Percentiles rank a stretch among this genome's conserved stretches.
These are phyloP conservation scores for Cladophialophora carrionii DNA, from an alignment of 2,329 filamentous ascomycete genomes.

Conservation along the genomic window DNA sequence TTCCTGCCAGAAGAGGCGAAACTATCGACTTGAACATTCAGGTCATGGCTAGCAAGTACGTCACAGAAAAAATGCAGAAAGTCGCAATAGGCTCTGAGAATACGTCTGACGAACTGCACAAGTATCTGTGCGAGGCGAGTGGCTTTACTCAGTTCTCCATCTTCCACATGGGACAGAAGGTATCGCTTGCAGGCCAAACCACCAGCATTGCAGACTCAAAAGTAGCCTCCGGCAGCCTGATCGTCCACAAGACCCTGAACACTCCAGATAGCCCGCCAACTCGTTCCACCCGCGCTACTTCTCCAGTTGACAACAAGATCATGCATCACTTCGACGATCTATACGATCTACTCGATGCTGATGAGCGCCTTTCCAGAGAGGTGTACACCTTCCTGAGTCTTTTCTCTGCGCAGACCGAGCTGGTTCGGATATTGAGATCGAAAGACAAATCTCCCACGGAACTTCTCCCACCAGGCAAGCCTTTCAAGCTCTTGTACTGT, in stretches of 20 bases:
- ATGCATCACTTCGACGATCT: slow-evolving; percentile 80
- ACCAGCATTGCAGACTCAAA: slow-evolving; percentile 41
- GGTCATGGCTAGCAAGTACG: slow-evolving; percentile 31
- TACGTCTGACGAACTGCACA: slow-evolving; percentile 70
- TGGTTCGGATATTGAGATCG: slow-evolving; percentile 63
- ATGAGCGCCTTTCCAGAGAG: slow-evolving; percentile 69
- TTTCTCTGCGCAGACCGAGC: slow-evolving; percentile 68
- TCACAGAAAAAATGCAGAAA: slow-evolving; percentile 28
- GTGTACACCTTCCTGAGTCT: slow-evolving; percentile 72
- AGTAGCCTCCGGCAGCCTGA: slow-evolving; percentile 50
- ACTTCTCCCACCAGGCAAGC: slow-evolving; percentile 69
- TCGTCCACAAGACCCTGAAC: slow-evolving; percentile 37
- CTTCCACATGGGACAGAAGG: slow-evolving; percentile 53
- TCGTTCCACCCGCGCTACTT: slow-evolving; percentile 51
- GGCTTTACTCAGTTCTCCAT: slow-evolving; percentile 76
- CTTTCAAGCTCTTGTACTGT: slow-evolving; percentile 75
- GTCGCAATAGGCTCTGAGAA: slow-evolving; percentile 68
- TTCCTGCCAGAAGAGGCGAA: slow-evolving; percentile 48
- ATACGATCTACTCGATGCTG: slow-evolving; percentile 76
- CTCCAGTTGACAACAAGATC: slow-evolving; percentile 74
- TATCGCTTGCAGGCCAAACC: slow-evolving; percentile 31
- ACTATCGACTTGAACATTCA: slow-evolving; percentile 44
- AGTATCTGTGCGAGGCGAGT: slow-evolving; percentile 68
- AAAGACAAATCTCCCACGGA: slow-evolving; percentile 58
- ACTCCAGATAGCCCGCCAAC: slow-evolving; percentile 25